These are phyloP conservation scores for Colletotrichum musicola DNA, from an alignment of 2,329 filamentous ascomycete genomes.

Conservation along the genomic window DNA sequence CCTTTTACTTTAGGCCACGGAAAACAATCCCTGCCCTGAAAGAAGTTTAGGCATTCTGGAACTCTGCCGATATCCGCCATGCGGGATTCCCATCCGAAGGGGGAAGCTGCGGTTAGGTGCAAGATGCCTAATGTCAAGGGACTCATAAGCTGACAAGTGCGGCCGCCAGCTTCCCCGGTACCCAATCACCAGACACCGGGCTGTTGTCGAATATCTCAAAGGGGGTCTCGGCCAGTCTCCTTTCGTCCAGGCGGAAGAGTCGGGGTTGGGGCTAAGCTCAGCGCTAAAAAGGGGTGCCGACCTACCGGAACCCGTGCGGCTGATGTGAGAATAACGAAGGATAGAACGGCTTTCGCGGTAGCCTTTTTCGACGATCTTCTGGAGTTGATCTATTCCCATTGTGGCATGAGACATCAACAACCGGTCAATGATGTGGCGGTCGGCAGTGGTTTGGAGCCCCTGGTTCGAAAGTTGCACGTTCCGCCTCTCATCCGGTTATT, in stretches of 20 bases:
- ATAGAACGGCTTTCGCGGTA: not conserved
- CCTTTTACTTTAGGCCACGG: not conserved
- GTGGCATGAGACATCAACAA: too few species aligned
- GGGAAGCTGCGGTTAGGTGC: too few species aligned
- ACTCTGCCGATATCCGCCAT: slow-evolving; percentile 3
- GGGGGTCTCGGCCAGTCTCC: not conserved
- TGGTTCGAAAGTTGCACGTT: too few species aligned
- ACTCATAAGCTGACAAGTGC: not conserved
- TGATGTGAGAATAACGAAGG: not conserved
- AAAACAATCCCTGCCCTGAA: not conserved
- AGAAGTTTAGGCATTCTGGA: slow-evolving; percentile 3
- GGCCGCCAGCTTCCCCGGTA: not conserved
- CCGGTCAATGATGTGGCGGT: too few species aligned
- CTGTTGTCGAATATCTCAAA: not conserved
- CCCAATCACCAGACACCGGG: not conserved
- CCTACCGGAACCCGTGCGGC: not conserved
- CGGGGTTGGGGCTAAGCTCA: too few species aligned
- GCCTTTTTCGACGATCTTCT: not conserved
- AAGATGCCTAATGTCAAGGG: too few species aligned
- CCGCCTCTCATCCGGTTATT: too few species aligned
- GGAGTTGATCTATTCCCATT: not conserved
- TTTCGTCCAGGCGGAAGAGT: too few species aligned
- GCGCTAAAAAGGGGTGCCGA: not conserved
- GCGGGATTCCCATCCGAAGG: not conserved
- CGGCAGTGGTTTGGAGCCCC: too few species aligned